Conservation (phyloP, 2,329 filamentous ascomycete species). For the Venturia aucupariae region DNA sequence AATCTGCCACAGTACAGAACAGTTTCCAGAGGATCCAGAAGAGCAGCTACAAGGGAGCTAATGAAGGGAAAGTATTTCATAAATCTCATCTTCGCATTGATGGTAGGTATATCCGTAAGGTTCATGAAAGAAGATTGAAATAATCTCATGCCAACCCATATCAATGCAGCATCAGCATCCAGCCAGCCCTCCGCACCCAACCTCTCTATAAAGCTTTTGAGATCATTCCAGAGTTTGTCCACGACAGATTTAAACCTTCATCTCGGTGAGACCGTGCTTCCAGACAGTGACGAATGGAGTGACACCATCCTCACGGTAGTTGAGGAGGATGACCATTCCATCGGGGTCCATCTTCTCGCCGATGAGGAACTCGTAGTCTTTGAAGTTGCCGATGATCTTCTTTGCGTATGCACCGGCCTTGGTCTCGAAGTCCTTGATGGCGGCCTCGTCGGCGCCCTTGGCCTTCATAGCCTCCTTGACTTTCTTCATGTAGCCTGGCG, state of each 20-base stretch:
- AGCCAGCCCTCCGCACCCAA: not conserved
- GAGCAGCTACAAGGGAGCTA: too few species aligned
- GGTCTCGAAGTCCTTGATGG: slow-evolving; percentile 70
- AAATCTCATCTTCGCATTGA: slow-evolving; percentile 7
- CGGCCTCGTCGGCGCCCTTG: slow-evolving; percentile 51
- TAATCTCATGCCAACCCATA: not conserved
- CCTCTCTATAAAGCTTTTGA: slow-evolving; percentile 18
- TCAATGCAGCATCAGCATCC: not conserved
- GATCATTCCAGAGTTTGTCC: not conserved
- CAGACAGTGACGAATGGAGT: slow-evolving; percentile 86
- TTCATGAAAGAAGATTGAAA: slow-evolving; percentile 9
- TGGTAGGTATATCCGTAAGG: slow-evolving; percentile 9
- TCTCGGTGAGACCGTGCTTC: slow-evolving; percentile 85
- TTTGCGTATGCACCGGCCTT: slow-evolving; percentile 67
- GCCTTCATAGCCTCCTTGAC: slow-evolving; percentile 63
- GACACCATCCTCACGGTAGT: slow-evolving; percentile 93
- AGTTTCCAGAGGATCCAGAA: too few species aligned
- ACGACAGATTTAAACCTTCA: slow-evolving; percentile 66
- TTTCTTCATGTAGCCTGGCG: slow-evolving; percentile 70
- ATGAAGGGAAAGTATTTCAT: not conserved
- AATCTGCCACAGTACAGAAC: too few species aligned
- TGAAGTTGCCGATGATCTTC: slow-evolving; percentile 77
- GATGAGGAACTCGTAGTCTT: slow-evolving; percentile 91
- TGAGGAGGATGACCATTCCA: slow-evolving; percentile 88
- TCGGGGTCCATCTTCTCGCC: slow-evolving; percentile 89